These are phyloP conservation scores for Cordyceps cateniannulata DNA, from an alignment of 2,329 filamentous ascomycete species.

Conservation along the genomic window DNA sequence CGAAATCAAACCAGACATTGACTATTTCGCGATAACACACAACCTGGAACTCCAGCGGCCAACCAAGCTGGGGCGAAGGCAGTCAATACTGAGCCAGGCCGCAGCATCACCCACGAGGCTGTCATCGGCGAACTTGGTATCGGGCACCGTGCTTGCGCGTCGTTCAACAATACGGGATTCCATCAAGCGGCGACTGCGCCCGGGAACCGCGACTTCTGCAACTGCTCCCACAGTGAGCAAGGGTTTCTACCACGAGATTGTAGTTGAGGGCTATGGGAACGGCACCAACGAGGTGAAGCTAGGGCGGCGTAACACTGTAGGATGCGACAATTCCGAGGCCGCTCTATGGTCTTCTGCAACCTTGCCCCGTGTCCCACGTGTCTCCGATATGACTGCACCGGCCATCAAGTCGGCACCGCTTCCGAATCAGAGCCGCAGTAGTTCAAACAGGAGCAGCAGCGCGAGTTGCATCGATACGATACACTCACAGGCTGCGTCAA, in stretches of 20 bases:
- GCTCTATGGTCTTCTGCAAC: slow-evolving; percentile 20
- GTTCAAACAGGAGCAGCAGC: slow-evolving; percentile 8
- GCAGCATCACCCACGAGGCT: slow-evolving; percentile 1
- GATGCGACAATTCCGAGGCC: slow-evolving; percentile 19
- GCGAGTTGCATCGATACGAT: neutral
- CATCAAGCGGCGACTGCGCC: slow-evolving; percentile 18
- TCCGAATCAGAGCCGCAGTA: neutral
- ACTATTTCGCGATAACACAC: slow-evolving; percentile 44
- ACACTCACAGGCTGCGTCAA: neutral
- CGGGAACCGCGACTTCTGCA: slow-evolving; percentile 20
- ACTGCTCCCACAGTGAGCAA: slow-evolving; percentile 17
- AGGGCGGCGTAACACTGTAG: slow-evolving; percentile 12
- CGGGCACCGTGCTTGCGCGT: slow-evolving; percentile 21
- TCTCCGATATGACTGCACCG: neutral
- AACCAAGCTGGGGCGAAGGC: neutral
- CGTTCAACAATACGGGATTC: slow-evolving; percentile 30
- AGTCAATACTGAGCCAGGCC: slow-evolving; percentile 6
- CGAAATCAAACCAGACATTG: slow-evolving; percentile 50
- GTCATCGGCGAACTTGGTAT: slow-evolving; percentile 25
- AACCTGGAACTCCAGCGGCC: slow-evolving; percentile 15
- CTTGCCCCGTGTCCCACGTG: neutral
- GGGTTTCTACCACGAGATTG: slow-evolving; percentile 41
- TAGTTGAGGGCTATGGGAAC: slow-evolving; percentile 48
- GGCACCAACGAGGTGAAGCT: slow-evolving; percentile 37
- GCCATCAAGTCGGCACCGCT: neutral